Evolutionary conservation across 345 rosid genomes (phyloP).

Genomic region (Schrenkiella parvula): DNA sequence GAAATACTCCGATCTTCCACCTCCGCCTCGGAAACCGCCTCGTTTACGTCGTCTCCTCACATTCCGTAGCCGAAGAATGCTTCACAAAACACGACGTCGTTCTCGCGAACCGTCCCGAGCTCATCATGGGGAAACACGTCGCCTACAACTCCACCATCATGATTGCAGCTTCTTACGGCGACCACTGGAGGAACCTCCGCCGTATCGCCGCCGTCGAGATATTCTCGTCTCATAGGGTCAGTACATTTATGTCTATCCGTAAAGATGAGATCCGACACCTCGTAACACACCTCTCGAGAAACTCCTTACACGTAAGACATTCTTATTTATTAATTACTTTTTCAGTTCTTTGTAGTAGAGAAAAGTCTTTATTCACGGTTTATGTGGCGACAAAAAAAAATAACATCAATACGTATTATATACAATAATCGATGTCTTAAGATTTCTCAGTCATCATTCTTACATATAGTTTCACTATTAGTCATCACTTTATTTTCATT

Average conservation of each 20-base stretch:
- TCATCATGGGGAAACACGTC: constrained; percentile 28
- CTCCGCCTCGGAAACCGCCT: constrained; percentile 46
- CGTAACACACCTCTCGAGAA: constrained; percentile 2
- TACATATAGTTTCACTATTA: neutral
- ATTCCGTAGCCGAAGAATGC: constrained; percentile 41
- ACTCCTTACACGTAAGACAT: constrained; percentile 20
- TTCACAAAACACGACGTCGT: constrained; percentile 48
- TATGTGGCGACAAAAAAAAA: too few relatives aligned
- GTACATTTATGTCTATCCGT: constrained; percentile 20
- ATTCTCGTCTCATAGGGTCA: constrained; percentile 39
- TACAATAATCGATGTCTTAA: too few relatives aligned
- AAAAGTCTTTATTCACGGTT: neutral
- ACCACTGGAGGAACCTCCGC: constrained; percentile 62
- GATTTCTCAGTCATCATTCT: neutral
- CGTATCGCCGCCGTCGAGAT: constrained; percentile 41
- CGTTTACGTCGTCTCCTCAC: constrained; percentile 41
- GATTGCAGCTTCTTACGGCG: constrained; percentile 36
- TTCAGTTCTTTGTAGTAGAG: neutral
- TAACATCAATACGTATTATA: too few relatives aligned
- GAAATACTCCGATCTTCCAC: constrained; percentile 37
- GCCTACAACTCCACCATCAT: constrained; percentile 41
- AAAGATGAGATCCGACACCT: constrained; percentile 42
- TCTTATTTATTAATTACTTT: neutral
- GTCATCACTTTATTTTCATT: neutral
- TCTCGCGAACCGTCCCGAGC: constrained; percentile 50